A percentile compares a stretch with the other conserved stretches of the same genome.
Evolutionary conservation across 805 yeast genomes (phyloP).

Genomic region (Ogataea chonburiensis): DNA sequence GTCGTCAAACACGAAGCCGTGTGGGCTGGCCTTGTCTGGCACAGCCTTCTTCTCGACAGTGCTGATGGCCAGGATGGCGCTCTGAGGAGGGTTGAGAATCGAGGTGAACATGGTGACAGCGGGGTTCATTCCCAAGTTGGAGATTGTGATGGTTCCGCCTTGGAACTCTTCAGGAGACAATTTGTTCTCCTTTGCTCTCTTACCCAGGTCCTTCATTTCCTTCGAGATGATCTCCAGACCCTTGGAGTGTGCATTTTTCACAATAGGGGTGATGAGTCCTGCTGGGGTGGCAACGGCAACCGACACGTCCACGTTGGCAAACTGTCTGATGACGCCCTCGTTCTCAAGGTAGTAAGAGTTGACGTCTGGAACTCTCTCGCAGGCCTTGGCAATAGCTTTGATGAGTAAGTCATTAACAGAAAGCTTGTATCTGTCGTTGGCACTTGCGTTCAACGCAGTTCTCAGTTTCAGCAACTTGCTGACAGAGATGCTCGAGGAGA

Average conservation of each 20-base stretch:
- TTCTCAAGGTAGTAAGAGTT: conserved; percentile 91
- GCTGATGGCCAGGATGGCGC: conserved; percentile 91
- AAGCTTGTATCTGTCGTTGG: conserved; percentile 84
- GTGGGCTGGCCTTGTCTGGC: conserved; percentile 86
- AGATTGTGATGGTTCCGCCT: conserved; percentile 98
- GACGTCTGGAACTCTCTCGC: conserved; percentile 86
- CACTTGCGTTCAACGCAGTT: conserved; percentile 78
- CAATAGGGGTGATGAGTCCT: conserved; percentile 95
- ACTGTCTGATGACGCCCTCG: conserved; percentile 90
- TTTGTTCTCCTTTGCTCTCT: conserved; percentile 93
- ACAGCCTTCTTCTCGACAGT: conserved; percentile 90
- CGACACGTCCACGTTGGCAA: conserved; percentile 88
- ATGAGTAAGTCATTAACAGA: conserved; percentile 92
- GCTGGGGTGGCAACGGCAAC: conserved; percentile 99
- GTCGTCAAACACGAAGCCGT: conserved; percentile 90
- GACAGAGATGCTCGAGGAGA: conserved; percentile 83
- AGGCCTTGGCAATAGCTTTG: conserved; percentile 92
- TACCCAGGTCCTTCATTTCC: conserved; percentile 88
- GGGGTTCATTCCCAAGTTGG: conserved; percentile 97
- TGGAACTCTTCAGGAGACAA: conserved; percentile 95
- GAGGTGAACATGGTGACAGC: conserved; percentile 94
- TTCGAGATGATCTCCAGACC: conserved; percentile 81
- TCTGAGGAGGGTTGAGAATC: conserved; percentile 96
- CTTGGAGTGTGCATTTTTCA: conserved; percentile 80
- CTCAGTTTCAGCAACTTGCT: conserved; percentile 89